These are phyloP conservation scores for Diaporthe eres DNA, from an alignment of 2,329 filamentous ascomycete species.

Conservation along the genomic window DNA sequence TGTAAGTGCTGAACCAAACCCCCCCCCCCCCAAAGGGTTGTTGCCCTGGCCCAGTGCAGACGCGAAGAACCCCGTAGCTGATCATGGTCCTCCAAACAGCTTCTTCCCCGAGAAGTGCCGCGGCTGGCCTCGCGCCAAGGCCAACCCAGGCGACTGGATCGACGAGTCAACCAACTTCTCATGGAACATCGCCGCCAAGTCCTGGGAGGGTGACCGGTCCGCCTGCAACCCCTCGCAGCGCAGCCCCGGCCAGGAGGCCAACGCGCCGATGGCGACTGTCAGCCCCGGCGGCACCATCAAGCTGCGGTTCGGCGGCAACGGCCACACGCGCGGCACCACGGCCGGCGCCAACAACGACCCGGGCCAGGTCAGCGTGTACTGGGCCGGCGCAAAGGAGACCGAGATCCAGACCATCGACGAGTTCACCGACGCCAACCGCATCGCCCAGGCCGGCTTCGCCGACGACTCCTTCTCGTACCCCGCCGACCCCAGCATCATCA, in stretches of 20 bases:
- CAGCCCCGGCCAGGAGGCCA: slow-evolving; percentile 24
- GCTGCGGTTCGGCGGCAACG: slow-evolving; percentile 29
- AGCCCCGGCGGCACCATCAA: slow-evolving; percentile 33
- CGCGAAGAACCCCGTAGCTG: slow-evolving; percentile 5
- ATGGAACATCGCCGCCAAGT: slow-evolving; percentile 28
- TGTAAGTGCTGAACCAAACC: slow-evolving; percentile 13
- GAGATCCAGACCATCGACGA: slow-evolving; percentile 32
- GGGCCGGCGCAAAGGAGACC: slow-evolving; percentile 29
- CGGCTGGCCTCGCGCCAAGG: slow-evolving; percentile 31
- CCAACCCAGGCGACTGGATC: slow-evolving; percentile 31
- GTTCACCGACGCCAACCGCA: slow-evolving; percentile 32
- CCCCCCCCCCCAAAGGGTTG: no score
- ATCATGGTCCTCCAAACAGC: slow-evolving; percentile 2
- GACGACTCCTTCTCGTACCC: slow-evolving; percentile 32
- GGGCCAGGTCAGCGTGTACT: slow-evolving; percentile 28
- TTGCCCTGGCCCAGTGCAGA: not conserved
- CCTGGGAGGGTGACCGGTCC: slow-evolving; percentile 22
- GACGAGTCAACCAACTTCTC: slow-evolving; percentile 32
- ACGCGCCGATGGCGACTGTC: slow-evolving; percentile 25
- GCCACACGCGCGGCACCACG: slow-evolving; percentile 20
- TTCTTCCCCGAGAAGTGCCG: slow-evolving; percentile 25
- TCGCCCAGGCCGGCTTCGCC: slow-evolving; percentile 26
- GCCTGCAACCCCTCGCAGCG: slow-evolving; percentile 29
- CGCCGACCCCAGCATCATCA: slow-evolving; percentile 28
- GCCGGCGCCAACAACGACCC: slow-evolving; percentile 25